These are phyloP conservation scores for Saksenaea oblongispora DNA, from an alignment of 371 early-diverging fungal genomes.

Conservation along the genomic window DNA sequence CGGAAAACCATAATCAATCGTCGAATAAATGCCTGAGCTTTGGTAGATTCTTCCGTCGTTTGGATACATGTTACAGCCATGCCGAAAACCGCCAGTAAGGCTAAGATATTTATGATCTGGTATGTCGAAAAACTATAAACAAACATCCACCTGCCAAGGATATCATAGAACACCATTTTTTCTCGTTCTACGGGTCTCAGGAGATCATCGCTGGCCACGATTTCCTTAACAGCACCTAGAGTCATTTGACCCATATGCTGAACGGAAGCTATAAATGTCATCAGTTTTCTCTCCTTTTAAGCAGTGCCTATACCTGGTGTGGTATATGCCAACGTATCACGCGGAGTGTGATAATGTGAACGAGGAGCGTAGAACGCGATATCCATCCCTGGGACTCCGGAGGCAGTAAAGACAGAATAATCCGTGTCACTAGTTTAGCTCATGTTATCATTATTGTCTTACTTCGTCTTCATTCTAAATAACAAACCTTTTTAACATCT, in stretches of 20 bases:
- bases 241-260: slow-evolving; percentile 70
- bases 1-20: slow-evolving; percentile 15
- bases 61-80: slow-evolving; percentile 30
- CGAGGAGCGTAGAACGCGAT: slow-evolving; percentile 73
- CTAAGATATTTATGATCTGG: slow-evolving; percentile 37
- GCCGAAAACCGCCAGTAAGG: slow-evolving; percentile 37
- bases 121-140: slow-evolving; percentile 47
- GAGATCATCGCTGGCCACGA: slow-evolving; percentile 40
- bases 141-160: slow-evolving; percentile 53
- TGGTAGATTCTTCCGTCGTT: neutral
- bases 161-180: slow-evolving; percentile 52
- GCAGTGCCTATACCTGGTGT: slow-evolving; percentile 33
- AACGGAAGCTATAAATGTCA: slow-evolving; percentile 10
- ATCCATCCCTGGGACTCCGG: slow-evolving; percentile 73
- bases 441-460: neutral
- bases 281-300: neutral
- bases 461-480: neutral
- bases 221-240: slow-evolving; percentile 38
- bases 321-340: slow-evolving; percentile 56
- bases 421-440: slow-evolving; percentile 62
- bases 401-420: slow-evolving; percentile 59
- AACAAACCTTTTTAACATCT: slow-evolving; percentile 61
- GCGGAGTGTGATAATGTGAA: slow-evolving; percentile 72
- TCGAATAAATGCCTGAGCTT: slow-evolving; percentile 16
- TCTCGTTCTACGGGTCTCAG: slow-evolving; percentile 27